Evolutionary conservation across 179 eudicot genomes (phyloP).

Genomic region (Gypsophila paniculata): DNA sequence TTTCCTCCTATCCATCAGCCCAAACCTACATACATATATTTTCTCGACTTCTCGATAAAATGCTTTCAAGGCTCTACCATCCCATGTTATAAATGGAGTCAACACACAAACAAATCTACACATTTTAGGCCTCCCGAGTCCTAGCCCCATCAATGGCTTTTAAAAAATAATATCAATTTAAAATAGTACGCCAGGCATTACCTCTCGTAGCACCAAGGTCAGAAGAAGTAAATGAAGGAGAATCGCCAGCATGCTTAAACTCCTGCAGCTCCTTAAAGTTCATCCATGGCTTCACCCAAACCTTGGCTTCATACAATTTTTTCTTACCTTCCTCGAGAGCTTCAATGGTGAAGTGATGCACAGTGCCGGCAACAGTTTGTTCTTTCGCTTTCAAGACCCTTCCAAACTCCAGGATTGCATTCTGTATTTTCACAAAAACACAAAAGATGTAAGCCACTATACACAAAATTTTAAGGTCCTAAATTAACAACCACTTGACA

Average conservation of each 20-base stretch:
- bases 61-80: no score
- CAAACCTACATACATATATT: no score
- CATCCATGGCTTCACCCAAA: slow-evolving; percentile 96
- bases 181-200: slow-evolving; percentile 19
- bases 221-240: slow-evolving; percentile 49
- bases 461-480: no score
- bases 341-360: slow-evolving; percentile 82
- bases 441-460: background rate
- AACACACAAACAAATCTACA: no score
- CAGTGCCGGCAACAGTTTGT: slow-evolving; percentile 69
- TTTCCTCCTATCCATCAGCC: no score
- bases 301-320: slow-evolving; percentile 70
- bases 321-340: slow-evolving; percentile 65
- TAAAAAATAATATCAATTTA: background rate
- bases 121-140: no score
- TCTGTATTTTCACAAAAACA: slow-evolving; percentile 34
- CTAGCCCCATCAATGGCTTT: no score
- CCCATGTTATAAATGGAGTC: no score
- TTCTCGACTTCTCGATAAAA: no score
- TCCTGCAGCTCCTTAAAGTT: slow-evolving; percentile 76
- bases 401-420: slow-evolving; percentile 64
- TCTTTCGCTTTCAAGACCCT: slow-evolving; percentile 68
- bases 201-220: slow-evolving; percentile 77
- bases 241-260: slow-evolving; percentile 60
- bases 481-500: background rate